Evolutionary conservation across 768 basidiomycete genomes (phyloP).

Genomic region (Agaricus blazei): DNA sequence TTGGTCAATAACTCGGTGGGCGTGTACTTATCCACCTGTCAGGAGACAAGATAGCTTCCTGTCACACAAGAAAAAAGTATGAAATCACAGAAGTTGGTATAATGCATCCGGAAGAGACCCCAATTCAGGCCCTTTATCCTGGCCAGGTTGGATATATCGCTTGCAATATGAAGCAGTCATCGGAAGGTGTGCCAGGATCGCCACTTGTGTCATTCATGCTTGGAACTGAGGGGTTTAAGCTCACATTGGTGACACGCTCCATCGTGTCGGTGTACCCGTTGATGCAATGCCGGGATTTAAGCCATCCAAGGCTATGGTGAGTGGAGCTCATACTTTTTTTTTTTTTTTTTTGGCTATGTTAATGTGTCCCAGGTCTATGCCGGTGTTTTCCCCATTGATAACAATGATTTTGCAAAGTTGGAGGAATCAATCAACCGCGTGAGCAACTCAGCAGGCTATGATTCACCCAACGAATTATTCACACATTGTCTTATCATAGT

Average conservation of each 20-base stretch:
- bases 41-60: slow-evolving; percentile 91
- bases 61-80: slow-evolving; percentile 81
- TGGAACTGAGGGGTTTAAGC: slow-evolving; percentile 39
- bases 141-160: slow-evolving; percentile 88
- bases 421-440: slow-evolving; percentile 95
- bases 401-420: slow-evolving; percentile 85
- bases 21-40: slow-evolving; percentile 1
- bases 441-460: slow-evolving; percentile 18
- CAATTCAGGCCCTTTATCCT: slow-evolving; percentile 58
- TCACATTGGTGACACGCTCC: slow-evolving; percentile 90
- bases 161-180: slow-evolving; percentile 97
- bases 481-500: slow-evolving; percentile 29
- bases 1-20: not conserved
- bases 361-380: slow-evolving; percentile 71
- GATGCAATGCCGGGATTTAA: slow-evolving; percentile 89
- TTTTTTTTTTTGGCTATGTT: no score
- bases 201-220: not conserved
- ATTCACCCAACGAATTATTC: slow-evolving; percentile 12
- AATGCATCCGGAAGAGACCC: slow-evolving; percentile 85
- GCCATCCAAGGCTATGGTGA: slow-evolving; percentile 90
- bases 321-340: not conserved
- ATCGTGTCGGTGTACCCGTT: slow-evolving; percentile 67
- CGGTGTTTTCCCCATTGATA: slow-evolving; percentile 91
- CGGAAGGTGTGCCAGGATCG: slow-evolving; percentile 58
- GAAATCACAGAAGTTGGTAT: slow-evolving; percentile 87